phyloP scores from a whole-genome alignment of 495 filamentous ascomycete species.

The Symbiotaphrina buchneri region DNA sequence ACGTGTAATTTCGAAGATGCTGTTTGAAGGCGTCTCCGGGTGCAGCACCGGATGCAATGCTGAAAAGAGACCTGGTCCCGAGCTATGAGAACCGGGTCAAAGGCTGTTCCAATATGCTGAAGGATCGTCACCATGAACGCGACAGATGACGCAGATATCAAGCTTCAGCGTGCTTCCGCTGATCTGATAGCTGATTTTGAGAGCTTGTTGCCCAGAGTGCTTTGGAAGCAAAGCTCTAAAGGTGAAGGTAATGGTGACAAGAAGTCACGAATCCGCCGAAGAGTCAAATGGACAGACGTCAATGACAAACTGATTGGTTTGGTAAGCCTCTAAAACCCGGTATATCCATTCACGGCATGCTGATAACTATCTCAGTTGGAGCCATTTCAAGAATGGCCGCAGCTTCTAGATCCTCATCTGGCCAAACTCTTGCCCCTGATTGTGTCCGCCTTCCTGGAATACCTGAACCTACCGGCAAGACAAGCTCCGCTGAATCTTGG shows the following conservation, averaged over 20 bases:
- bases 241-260: no score
- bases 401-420: conserved; percentile 82
- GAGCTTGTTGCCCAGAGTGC: conserved; percentile 27
- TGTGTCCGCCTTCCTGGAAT: conserved; percentile 50
- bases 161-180: conserved; percentile 45
- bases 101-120: neutral
- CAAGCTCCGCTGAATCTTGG: conserved; percentile 4
- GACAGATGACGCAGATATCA: conserved; percentile 39
- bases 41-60: no score
- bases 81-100: no score
- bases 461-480: conserved; percentile 16
- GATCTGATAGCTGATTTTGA: conserved; percentile 44
- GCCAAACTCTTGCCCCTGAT: conserved; percentile 47
- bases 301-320: conserved; percentile 11
- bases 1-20: no score
- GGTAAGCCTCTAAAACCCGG: conserved; percentile 11
- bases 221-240: conserved; percentile 18
- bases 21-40: no score
- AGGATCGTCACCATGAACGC: neutral
- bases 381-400: conserved; percentile 87
- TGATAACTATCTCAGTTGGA: conserved; percentile 36
- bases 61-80: no score
- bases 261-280: conserved; percentile 7
- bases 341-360: neutral
- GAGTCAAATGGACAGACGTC: conserved; percentile 6